Conservation (phyloP, 805 yeast genomes). For the Hanseniaspora nectarophila region DNA sequence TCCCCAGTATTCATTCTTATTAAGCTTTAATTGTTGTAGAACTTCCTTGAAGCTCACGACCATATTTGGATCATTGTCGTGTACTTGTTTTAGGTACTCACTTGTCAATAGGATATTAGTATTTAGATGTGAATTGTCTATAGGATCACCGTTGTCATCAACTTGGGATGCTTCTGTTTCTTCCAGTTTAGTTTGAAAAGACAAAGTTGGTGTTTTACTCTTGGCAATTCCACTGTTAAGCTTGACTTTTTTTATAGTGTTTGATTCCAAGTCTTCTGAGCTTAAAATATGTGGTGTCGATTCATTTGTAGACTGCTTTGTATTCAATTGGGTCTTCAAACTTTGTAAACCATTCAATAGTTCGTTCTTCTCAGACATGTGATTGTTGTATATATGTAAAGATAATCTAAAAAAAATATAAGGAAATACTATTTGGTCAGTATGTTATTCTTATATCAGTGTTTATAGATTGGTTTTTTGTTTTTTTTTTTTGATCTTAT, state of each 20-base stretch:
- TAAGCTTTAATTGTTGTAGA: constrained; percentile 36
- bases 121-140: constrained; percentile 38
- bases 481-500: too few species aligned
- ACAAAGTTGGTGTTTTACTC: neutral
- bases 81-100: constrained; percentile 45
- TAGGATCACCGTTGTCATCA: neutral
- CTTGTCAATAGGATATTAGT: constrained; percentile 85
- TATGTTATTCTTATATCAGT: too few species aligned
- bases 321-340: constrained; percentile 4
- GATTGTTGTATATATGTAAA: neutral
- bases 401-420: neutral
- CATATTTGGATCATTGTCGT: constrained; percentile 57
- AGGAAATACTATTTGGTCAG: too few species aligned
- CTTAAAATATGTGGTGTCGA: neutral
- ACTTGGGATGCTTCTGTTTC: neutral
- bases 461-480: too few species aligned
- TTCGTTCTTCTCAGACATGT: constrained; percentile 10
- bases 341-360: constrained; percentile 5
- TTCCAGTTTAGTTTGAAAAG: constrained; percentile 7
- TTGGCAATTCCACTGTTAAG: constrained; percentile 1
- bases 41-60: constrained; percentile 83
- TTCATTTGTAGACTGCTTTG: neutral
- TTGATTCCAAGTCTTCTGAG: neutral
- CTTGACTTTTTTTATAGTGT: neutral
- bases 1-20: constrained; percentile 53